phyloP scores from a whole-genome alignment of 2,329 filamentous ascomycete genomes.

The Monosporascus sp. region DNA sequence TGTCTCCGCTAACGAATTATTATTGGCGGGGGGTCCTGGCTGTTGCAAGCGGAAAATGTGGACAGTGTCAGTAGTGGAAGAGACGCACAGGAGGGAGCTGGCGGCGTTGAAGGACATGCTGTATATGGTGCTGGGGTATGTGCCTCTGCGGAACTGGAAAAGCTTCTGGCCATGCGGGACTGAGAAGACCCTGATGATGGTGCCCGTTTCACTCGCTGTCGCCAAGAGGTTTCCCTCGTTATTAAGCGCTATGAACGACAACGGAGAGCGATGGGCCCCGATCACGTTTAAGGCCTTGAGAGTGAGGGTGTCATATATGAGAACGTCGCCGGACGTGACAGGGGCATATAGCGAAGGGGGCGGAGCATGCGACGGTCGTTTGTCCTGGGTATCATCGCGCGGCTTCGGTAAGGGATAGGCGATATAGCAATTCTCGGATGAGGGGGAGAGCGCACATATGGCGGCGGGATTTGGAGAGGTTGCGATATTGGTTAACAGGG shows the following conservation, averaged over 20 bases:
- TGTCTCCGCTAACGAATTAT: slow-evolving; percentile 28
- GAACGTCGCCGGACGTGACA: slow-evolving; percentile 83
- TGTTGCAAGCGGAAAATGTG: slow-evolving; percentile 83
- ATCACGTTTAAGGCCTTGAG: slow-evolving; percentile 93
- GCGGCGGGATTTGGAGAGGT: slow-evolving; percentile 90
- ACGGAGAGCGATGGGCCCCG: slow-evolving; percentile 85
- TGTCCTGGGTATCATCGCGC: slow-evolving; percentile 52
- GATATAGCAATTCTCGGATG: slow-evolving; percentile 92
- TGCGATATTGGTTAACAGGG: slow-evolving; percentile 82
- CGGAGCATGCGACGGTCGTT: slow-evolving; percentile 74
- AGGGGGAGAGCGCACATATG: slow-evolving; percentile 88
- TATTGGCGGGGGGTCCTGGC: slow-evolving; percentile 28
- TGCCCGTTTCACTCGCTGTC: slow-evolving; percentile 94
- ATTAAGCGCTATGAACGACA: slow-evolving; percentile 88
- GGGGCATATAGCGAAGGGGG: slow-evolving; percentile 72
- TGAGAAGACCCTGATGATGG: slow-evolving; percentile 93
- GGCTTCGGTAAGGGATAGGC: slow-evolving; percentile 84
- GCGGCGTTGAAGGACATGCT: slow-evolving; percentile 98
- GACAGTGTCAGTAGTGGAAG: slow-evolving; percentile 91
- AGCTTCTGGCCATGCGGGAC: slow-evolving; percentile 87
- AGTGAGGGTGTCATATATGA: slow-evolving; percentile 86
- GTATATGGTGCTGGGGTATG: slow-evolving; percentile 92
- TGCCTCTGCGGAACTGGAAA: slow-evolving; percentile 92
- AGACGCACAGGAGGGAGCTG: slow-evolving; percentile 89
- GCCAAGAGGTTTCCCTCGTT: slow-evolving; percentile 87